Evolutionary conservation across 345 rosid species (phyloP).

Genomic region (Kernera saxatilis): DNA sequence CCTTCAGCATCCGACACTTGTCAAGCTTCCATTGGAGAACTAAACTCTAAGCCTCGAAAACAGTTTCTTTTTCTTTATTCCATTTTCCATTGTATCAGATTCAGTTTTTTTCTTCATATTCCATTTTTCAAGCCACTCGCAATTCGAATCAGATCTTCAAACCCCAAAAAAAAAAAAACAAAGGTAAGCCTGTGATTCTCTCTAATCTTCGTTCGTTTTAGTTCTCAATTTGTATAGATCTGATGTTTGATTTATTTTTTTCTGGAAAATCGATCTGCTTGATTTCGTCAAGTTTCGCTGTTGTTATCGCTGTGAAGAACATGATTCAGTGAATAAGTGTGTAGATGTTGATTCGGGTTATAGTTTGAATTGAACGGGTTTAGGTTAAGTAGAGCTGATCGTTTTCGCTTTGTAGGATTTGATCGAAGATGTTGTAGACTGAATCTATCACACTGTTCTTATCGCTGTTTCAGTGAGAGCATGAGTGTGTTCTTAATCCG

Average conservation of each 20-base stretch:
- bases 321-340: too few relatives aligned
- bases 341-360: too few relatives aligned
- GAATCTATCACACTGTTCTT: too few relatives aligned
- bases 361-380: too few relatives aligned
- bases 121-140: slow-evolving; percentile 1
- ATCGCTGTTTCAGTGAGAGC: neutral
- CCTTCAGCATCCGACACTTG: slow-evolving; percentile 4
- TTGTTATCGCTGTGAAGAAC: neutral
- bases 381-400: too few relatives aligned
- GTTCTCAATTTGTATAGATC: neutral
- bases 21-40: neutral
- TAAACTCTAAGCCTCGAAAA: slow-evolving; percentile 20
- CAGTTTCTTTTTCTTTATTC: neutral
- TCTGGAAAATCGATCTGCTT: neutral
- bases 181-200: slow-evolving; percentile 4
- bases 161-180: neutral
- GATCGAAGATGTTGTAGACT: too few relatives aligned
- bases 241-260: neutral
- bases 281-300: neutral
- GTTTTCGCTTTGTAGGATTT: too few relatives aligned
- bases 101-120: neutral
- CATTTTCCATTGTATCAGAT: neutral
- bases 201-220: neutral
- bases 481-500: neutral
- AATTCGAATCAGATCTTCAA: slow-evolving; percentile 17